Base-by-base conservation (phyloP, 2,329 filamentous ascomycete species). In the Pseudogymnoascus sp. region DNA sequence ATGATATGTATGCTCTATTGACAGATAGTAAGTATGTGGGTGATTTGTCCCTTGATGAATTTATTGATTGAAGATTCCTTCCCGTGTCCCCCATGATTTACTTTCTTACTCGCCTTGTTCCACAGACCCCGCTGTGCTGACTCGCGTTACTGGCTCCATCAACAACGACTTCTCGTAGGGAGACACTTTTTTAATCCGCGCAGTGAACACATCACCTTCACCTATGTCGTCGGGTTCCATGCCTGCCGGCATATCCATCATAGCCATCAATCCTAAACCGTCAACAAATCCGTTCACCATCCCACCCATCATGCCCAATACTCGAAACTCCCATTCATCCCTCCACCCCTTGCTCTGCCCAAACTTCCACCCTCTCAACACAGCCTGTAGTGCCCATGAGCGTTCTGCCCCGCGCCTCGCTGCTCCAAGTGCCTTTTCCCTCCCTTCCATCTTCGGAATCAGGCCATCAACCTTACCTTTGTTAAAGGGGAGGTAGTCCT, bases 321-420 rank as follows among this genome's bases (percentile, higher is more conserved):
- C 50, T 34, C 50, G 50, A 34, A 56, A 56, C 50, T 56, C 50
- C 50, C 28, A 56, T 5, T 56, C 50, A 34, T 56, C 50, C 50
- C 28, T 56, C 50, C 50, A 56, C 25, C 28, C 28, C 18, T 34
- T 34, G 28, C 50, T 56, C 28, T 56, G 50, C 25, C 59, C 59
- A 81, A 71, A 84, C 66, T 76, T 76, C 84, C 84, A 87, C 12
- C 82, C 84, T 12, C 85, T 82, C 61, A 84, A 75, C 34, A 88
- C 75, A 23, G 85, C 84, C 69, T 87, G 83, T 56, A 84, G 75
- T 56, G 84, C 79, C 82, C 83, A 87, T 68, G 83, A 78, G 67
- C 67, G 77, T 69, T 46, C 72, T 70, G 61, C 82, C 5, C 53
- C 60, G 2, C 38, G 40, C 11, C 65, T 34, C 11, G 59, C 62